Base-by-base conservation (phyloP, 1,139 yeast genomes). In the Scheffersomyces insectosa region DNA sequence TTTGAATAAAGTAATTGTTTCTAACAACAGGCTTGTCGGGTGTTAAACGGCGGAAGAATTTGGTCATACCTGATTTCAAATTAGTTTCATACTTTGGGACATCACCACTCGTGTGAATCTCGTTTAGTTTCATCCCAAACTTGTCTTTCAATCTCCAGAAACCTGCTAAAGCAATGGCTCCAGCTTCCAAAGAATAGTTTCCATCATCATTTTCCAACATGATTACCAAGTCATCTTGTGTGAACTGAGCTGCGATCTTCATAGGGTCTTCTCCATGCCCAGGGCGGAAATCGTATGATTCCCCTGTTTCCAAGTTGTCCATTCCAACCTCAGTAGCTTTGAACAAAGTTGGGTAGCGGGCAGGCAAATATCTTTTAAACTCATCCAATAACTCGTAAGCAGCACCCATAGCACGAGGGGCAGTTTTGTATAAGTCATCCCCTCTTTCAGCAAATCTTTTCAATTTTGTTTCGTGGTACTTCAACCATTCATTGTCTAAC, bases 141-240 rank as follows among this genome's bases (percentile, higher is more conserved):
- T 83, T 83, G 53, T 83, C 88, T 44, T 65, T 69, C 39, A 82
- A 68, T 57, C 84, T 70, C 87, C 87, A 82, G 58, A 80, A 79
- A 0, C 85, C 84, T 2, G 88, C 85, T 38, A 83, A 67, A 52
- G 80, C 67, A 39, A 83, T 77, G 5, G 84, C 79, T 1, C 87
- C 88, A 23, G 79, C 81, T 52, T 76, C 79, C 40, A 83, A 66
- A 35, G 68, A 66, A 55, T 81, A 82, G 41, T 74, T 71, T 5
- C 86, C 87, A 33, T 79, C 71, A 33, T 69, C 71, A 43, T 72
- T 69, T 55, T 82, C 88, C 44, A 81, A 63, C 85, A 83, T 80
- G 16, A 83, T 69, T 1, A 88, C 88, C 42, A 82, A 59, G 59
- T 83, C 88, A 59, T 83, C 88, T 60, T 83, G 88, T n/a, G 78